These are phyloP conservation scores for Vitis amurensis DNA, from an alignment of 164 flowering plant species.

Conservation along the genomic window DNA sequence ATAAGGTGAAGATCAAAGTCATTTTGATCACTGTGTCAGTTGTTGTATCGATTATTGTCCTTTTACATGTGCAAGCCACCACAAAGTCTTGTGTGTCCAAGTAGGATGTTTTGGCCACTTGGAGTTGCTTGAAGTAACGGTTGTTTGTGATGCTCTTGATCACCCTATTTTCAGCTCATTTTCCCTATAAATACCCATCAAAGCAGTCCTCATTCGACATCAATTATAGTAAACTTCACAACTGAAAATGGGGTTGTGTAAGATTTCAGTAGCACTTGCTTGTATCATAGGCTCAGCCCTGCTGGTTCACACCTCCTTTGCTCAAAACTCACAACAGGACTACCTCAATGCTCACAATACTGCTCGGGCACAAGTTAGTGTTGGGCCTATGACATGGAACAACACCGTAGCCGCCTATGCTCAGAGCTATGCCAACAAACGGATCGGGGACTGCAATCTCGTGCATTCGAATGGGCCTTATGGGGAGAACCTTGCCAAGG, in stretches of 20 bases:
- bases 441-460: slow-evolving; percentile 13
- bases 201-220: not conserved
- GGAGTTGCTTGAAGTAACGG: no score
- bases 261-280: not conserved
- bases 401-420: slow-evolving; percentile 25
- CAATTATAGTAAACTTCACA: no score
- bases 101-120: no score
- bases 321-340: slow-evolving; percentile 31
- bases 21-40: no score
- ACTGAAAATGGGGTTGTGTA: not conserved
- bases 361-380: slow-evolving; percentile 40
- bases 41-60: no score
- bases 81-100: no score
- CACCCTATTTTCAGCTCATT: not conserved
- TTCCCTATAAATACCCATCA: not conserved
- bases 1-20: no score
- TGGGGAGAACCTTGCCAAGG: slow-evolving; percentile 36
- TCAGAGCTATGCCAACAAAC: slow-evolving; percentile 13
- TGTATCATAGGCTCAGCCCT: not conserved
- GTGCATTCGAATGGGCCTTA: slow-evolving; percentile 37
- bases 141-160: not conserved
- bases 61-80: no score
- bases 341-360: slow-evolving; percentile 40
- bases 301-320: slow-evolving; percentile 2
- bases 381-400: slow-evolving; percentile 32